phyloP scores from a whole-genome alignment of 202 grass and related monocot species.

The Elaeis oleifera region DNA sequence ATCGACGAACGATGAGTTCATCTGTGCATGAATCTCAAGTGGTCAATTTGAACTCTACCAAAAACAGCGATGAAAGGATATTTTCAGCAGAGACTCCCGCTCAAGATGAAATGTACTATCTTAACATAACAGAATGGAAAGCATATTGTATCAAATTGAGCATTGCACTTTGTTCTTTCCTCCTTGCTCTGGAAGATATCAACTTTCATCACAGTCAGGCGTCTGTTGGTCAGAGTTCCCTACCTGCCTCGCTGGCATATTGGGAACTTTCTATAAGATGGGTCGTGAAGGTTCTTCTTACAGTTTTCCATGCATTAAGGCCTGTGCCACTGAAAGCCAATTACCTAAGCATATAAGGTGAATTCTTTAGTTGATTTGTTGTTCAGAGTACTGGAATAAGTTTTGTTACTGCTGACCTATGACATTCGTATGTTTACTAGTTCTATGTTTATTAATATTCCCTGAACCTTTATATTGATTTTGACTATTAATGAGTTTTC shows the following conservation, averaged over 20 bases:
- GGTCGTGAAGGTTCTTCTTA: conserved; percentile 88
- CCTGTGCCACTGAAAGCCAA: conserved; percentile 64
- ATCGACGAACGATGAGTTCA: conserved; percentile 32
- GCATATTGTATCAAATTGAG: conserved; percentile 74
- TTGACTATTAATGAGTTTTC: too few species aligned
- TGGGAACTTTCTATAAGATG: conserved; percentile 91
- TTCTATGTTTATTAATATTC: too few species aligned
- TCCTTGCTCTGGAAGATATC: conserved; percentile 71
- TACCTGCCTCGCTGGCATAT: conserved; percentile 71
- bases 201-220: conserved; percentile 39
- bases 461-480: too few species aligned
- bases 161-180: conserved; percentile 80
- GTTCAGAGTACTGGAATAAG: too few species aligned
- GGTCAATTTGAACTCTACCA: conserved; percentile 16
- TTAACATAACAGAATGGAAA: conserved; percentile 67
- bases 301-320: conserved; percentile 88
- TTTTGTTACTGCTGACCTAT: too few species aligned
- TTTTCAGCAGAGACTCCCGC: conserved; percentile 25
- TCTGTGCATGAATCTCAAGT: conserved; percentile 20
- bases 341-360: conserved; percentile 83
- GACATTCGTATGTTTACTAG: too few species aligned
- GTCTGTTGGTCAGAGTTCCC: conserved; percentile 48
- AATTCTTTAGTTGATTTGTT: conserved; percentile 2
- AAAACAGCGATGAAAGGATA: conserved; percentile 23
- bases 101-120: conserved; percentile 43